Evolutionary conservation across 2,329 filamentous ascomycete species (phyloP), one percentile per base, ranked within the genome.

Genomic region (Aschersonia sp.): DNA sequence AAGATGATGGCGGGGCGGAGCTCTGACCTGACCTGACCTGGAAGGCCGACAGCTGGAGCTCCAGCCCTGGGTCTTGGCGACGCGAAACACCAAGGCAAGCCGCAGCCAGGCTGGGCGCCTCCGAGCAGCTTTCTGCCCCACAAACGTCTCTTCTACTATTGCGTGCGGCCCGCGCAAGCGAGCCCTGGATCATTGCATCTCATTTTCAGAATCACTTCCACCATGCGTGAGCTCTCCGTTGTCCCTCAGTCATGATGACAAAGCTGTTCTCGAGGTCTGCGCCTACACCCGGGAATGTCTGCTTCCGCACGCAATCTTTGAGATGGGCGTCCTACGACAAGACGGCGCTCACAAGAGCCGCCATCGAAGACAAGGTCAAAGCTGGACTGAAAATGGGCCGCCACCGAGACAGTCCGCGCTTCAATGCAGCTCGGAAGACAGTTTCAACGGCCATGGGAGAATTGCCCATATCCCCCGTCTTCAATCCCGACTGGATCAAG

Each of bases 401-500:
- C 5, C 52, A 64, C 12, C 58, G 56, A 47, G 53, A 57, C 10
- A 51, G 51, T 2, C 54, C 68, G 31, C 57, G 57, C 44, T 54
- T 77, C 43, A 56, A 76, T 41, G 28, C 57, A 0, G 54, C 62
- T 2, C 57, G 55, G 1, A 73, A 73, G 52, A 71, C 65, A 1
- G 59, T 79, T 46, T 52, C 53, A 9, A 77, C 74, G 0, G 60
- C 64, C 0, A 61, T 60, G 0, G 74, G 75, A 5, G 51, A 62
- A 2, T 59, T 80, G 1, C 76, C 75, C 0, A 59, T 75, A 6
- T 79, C 76, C 2, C 76, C 76, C 1, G 47, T 80, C 9, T 71
- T 78, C 59, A 67, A 79, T 64, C 66, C 71, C 4, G 54, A 55
- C 2, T 78, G 71, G 62, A 67, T 71, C 52, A 61, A 69, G 38